Evolutionary conservation across 805 yeast genomes (phyloP).

Genomic region (Saturnispora bothae): DNA sequence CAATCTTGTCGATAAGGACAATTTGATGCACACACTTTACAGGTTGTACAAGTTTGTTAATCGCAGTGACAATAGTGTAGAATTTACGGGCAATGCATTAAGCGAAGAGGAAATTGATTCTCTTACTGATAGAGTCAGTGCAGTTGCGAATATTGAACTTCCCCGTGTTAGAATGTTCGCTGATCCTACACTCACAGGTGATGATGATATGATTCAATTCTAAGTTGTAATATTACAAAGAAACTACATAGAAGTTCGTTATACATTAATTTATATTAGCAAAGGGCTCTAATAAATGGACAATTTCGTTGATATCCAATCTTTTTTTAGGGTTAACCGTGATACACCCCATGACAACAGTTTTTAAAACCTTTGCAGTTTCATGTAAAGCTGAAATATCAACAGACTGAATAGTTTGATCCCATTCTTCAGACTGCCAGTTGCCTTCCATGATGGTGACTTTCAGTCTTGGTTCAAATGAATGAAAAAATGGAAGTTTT

Average conservation of each 20-base stretch:
- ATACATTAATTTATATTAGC: slow-evolving; percentile 1
- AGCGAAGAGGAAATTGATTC: slow-evolving; percentile 36
- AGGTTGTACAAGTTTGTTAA: slow-evolving; percentile 8
- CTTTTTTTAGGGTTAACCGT: slow-evolving; percentile 3
- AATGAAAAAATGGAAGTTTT: slow-evolving; percentile 71
- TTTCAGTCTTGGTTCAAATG: slow-evolving; percentile 70
- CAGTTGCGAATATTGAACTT: background rate
- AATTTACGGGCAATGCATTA: slow-evolving; percentile 22
- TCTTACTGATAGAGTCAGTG: slow-evolving; percentile 17
- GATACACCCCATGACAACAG: slow-evolving; percentile 7
- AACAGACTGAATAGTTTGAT: background rate
- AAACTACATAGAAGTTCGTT: too few relatives aligned
- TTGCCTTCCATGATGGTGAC: slow-evolving; percentile 62
- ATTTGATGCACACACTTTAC: slow-evolving; percentile 5
- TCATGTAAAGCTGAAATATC: background rate
- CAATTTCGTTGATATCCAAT: slow-evolving; percentile 6
- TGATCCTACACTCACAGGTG: slow-evolving; percentile 2
- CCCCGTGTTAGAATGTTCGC: slow-evolving; percentile 8
- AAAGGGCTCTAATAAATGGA: slow-evolving; percentile 1
- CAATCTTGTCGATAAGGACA: slow-evolving; percentile 4
- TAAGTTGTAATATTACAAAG: too few relatives aligned
- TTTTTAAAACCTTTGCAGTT: slow-evolving; percentile 1
- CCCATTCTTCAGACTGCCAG: slow-evolving; percentile 12
- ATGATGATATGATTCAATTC: background rate
- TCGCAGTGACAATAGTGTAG: slow-evolving; percentile 18